Conservation (phyloP, 768 basidiomycete species). For the Suillus brevipes region DNA sequence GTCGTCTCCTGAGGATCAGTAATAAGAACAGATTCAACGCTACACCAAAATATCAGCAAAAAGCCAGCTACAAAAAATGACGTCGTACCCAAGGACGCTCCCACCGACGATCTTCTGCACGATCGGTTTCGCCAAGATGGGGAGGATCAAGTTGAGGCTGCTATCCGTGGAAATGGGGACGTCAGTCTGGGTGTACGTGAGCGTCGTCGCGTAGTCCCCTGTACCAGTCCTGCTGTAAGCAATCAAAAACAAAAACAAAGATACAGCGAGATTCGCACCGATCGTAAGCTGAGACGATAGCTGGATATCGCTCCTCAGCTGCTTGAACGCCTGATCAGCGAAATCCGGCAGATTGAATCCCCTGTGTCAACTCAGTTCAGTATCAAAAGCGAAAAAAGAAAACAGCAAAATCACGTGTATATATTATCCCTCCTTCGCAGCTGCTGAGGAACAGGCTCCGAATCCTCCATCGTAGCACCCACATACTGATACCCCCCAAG, state of each 20-base stretch:
- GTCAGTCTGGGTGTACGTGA: slow-evolving; percentile 57
- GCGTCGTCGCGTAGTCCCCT: slow-evolving; percentile 65
- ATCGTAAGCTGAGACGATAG: slow-evolving; percentile 57
- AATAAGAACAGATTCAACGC: slow-evolving; percentile 63
- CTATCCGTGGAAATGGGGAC: slow-evolving; percentile 63
- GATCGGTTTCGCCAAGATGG: slow-evolving; percentile 70
- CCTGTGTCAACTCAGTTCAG: slow-evolving; percentile 28
- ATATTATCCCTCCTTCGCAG: slow-evolving; percentile 45
- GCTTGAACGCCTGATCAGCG: slow-evolving; percentile 65
- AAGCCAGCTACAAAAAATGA: slow-evolving; percentile 3
- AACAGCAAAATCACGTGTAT: slow-evolving; percentile 47
- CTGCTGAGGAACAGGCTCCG: slow-evolving; percentile 24
- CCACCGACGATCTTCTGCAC: slow-evolving; percentile 69
- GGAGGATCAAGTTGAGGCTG: slow-evolving; percentile 62
- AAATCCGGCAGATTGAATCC: slow-evolving; percentile 64
- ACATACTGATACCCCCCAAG: slow-evolving; percentile 69
- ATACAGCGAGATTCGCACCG: slow-evolving; percentile 35
- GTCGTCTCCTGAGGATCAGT: slow-evolving; percentile 53
- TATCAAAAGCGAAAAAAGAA: neutral
- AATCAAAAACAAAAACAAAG: neutral
- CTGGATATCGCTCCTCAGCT: slow-evolving; percentile 60
- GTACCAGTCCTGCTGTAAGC: slow-evolving; percentile 11
- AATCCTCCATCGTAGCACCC: slow-evolving; percentile 32
- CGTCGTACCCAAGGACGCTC: slow-evolving; percentile 49
- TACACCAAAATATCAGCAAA: slow-evolving; percentile 22